Evolutionary conservation across 2,329 filamentous ascomycete genomes (phyloP).

Genomic region (Colletotrichum sp.): DNA sequence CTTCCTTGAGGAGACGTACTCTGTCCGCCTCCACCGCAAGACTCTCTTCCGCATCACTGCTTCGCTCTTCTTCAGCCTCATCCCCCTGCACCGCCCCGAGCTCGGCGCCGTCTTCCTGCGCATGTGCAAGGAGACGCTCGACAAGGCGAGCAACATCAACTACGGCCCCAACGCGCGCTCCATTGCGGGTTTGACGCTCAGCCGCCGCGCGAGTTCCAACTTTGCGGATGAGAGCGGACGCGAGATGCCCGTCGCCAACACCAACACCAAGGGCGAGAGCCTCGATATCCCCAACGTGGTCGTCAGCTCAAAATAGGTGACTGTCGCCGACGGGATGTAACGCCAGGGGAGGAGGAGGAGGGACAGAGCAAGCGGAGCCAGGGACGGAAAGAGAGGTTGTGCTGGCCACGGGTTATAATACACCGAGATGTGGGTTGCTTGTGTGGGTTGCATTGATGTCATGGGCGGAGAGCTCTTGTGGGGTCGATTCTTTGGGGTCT

Average conservation of each 20-base stretch:
- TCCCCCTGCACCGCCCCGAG: slow-evolving; percentile 32
- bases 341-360: background rate
- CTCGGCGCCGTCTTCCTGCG: slow-evolving; percentile 29
- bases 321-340: background rate
- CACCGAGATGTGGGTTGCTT: slow-evolving; percentile 1
- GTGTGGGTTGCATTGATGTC: slow-evolving; percentile 8
- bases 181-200: slow-evolving; percentile 9
- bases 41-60: slow-evolving; percentile 34
- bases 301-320: slow-evolving; percentile 4
- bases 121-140: slow-evolving; percentile 29
- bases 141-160: slow-evolving; percentile 26
- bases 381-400: background rate
- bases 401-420: background rate
- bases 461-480: background rate
- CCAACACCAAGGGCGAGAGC: slow-evolving; percentile 9
- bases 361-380: background rate
- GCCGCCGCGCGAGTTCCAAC: slow-evolving; percentile 20
- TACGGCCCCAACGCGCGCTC: slow-evolving; percentile 21
- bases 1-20: slow-evolving; percentile 30
- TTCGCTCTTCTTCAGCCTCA: slow-evolving; percentile 32
- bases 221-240: slow-evolving; percentile 15
- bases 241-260: slow-evolving; percentile 15
- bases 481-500: background rate
- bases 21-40: slow-evolving; percentile 29
- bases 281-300: slow-evolving; percentile 12